Evolutionary conservation across 352 stramenopile species (phyloP), one percentile per base, ranked within the genome.

Genomic region (Globisporangium solare): DNA sequence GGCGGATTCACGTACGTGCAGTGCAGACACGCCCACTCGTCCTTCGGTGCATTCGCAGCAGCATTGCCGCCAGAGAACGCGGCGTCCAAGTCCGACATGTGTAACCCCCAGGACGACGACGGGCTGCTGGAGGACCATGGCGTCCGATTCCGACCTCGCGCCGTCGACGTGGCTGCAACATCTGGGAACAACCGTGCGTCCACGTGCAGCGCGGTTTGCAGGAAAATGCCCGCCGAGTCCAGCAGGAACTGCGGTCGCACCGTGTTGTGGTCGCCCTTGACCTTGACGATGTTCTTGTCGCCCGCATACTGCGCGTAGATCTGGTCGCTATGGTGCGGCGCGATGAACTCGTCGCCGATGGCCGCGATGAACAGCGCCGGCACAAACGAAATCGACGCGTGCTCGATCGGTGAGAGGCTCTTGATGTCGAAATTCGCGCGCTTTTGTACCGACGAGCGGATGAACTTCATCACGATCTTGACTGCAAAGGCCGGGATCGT

Each of bases 271-370:
- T 99, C 97, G 39, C 97, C 97, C 49, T 98, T 85, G 6, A 99
- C 96, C 51, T 98, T 90, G 12, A 99, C 93, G 3, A 99, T 68
- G 64, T 99, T 99, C 68, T 99, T 99, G 74, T 99, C 96, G 14
- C 97, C 97, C 1, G 89, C 96, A 64, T 99, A 99, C 45, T 84
- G 78, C 15, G 68, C 81, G 69, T 74, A 92, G 13, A 92, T 72
- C 55, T 83, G 71, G 41, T 90, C 78, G 48, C 81, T 94, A 56
- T 98, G 92, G 51, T 96, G 83, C 12, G 86, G 83, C 7, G 61
- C 71, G 40, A 98, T 90, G 68, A 99, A 99, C 45, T 98, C 88
- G 74, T 99, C 97, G 47, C 96, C 83, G 51, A 97, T 83, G 6
- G 89, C 97, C 4, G 95, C 95, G 5, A 94, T 78, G 74, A 99